phyloP scores from a whole-genome alignment of 1,284 basidiomycete genomes.

The Ceratobasidium sp. region DNA sequence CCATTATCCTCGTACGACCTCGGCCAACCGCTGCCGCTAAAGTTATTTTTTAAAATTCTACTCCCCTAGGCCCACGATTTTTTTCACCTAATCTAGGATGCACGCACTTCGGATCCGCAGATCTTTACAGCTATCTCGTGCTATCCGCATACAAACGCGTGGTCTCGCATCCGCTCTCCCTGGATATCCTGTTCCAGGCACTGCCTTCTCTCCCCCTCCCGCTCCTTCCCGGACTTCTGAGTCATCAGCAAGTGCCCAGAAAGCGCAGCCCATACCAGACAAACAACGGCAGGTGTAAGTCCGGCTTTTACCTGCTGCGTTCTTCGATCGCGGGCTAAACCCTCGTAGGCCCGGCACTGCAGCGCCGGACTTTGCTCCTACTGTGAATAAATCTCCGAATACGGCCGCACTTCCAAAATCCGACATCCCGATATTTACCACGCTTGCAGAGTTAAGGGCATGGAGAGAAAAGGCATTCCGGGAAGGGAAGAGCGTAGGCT shows the following conservation, averaged over 20 bases:
- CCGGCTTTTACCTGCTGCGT: background rate
- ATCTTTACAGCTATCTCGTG: background rate
- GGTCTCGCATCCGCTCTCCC: constrained; percentile 11
- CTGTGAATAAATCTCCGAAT: background rate
- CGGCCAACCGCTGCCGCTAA: background rate
- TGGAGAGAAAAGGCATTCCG: constrained; percentile 76
- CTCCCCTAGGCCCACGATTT: background rate
- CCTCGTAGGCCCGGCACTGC: background rate
- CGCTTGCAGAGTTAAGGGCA: constrained; percentile 70
- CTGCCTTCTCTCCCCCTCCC: constrained; percentile 35
- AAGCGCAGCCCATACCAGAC: background rate
- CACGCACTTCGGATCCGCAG: constrained; percentile 10
- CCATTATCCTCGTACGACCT: background rate
- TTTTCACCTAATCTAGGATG: background rate
- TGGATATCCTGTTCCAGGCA: constrained; percentile 29
- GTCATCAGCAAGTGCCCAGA: background rate
- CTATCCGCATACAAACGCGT: background rate
- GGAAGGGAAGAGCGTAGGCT: constrained; percentile 76
- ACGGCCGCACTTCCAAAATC: constrained; percentile 56
- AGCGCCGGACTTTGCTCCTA: background rate
- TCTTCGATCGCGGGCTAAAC: background rate
- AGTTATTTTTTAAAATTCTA: background rate
- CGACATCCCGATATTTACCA: constrained; percentile 77
- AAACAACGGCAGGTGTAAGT: background rate
- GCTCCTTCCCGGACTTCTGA: constrained; percentile 1